phyloP scores from a whole-genome alignment of 305 asterid species.

The Fraxinus latifolia region DNA sequence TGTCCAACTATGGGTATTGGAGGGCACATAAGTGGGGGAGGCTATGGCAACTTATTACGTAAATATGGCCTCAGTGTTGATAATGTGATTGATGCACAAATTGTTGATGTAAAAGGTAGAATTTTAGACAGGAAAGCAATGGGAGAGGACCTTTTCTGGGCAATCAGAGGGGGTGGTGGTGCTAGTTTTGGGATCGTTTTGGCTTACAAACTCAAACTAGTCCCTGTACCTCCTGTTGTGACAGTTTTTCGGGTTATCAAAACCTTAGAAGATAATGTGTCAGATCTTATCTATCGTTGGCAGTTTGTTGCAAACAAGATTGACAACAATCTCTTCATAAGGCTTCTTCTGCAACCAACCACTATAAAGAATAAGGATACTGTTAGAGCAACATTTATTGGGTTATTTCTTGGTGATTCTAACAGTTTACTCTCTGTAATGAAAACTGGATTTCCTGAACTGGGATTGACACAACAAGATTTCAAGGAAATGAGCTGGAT shows the following conservation, averaged over 20 bases:
- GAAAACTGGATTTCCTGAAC: slow-evolving; percentile 16
- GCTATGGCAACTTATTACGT: slow-evolving; percentile 39
- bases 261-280: slow-evolving; percentile 20
- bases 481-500: slow-evolving; percentile 38
- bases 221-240: slow-evolving; percentile 26
- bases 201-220: slow-evolving; percentile 30
- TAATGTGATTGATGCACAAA: slow-evolving; percentile 26
- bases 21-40: slow-evolving; percentile 46
- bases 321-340: slow-evolving; percentile 20
- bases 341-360: slow-evolving; percentile 15
- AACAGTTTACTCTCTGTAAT: not conserved
- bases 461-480: slow-evolving; percentile 31
- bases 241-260: slow-evolving; percentile 27
- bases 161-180: slow-evolving; percentile 45
- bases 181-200: slow-evolving; percentile 41
- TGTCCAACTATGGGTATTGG: slow-evolving; percentile 41
- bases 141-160: slow-evolving; percentile 44
- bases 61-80: slow-evolving; percentile 35
- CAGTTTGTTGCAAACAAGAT: slow-evolving; percentile 25
- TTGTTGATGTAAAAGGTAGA: slow-evolving; percentile 34
- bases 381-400: slow-evolving; percentile 21
- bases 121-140: slow-evolving; percentile 28
- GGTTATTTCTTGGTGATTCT: slow-evolving; percentile 36
- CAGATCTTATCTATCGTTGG: slow-evolving; percentile 26
- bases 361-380: not conserved